Percentiles rank a stretch among this genome's conserved stretches.
phyloP scores from a whole-genome alignment of 352 stramenopile genomes.

The Phytophthora pluvialis region DNA sequence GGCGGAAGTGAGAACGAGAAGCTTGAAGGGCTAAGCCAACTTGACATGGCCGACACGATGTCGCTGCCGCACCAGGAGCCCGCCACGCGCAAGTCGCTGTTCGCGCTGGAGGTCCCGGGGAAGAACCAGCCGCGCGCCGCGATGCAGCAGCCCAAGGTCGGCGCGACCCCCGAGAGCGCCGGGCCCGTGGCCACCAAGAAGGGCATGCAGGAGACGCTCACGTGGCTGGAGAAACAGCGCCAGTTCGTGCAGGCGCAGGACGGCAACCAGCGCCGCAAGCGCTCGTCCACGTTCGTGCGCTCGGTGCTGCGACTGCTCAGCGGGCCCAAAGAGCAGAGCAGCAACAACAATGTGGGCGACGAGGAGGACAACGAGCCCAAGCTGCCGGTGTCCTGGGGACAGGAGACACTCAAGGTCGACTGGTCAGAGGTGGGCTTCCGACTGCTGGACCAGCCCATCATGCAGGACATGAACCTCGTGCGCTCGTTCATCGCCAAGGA shows the following conservation, averaged over 20 bases:
- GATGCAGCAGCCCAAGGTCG: neutral
- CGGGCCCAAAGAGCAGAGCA: conserved; percentile 25
- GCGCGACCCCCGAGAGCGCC: neutral
- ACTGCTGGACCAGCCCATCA: conserved; percentile 61
- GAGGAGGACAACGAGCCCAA: conserved; percentile 32
- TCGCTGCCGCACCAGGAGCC: conserved; percentile 14
- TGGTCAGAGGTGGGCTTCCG: conserved; percentile 63
- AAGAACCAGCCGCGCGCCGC: neutral
- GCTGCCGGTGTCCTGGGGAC: conserved; percentile 54
- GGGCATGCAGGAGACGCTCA: conserved; percentile 67
- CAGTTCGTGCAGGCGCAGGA: conserved; percentile 35
- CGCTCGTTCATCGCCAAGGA: conserved; percentile 53
- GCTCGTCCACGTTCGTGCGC: conserved; percentile 65
- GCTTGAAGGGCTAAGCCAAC: neutral
- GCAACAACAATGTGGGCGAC: conserved; percentile 17
- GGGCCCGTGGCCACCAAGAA: conserved; percentile 27
- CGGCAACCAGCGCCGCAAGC: conserved; percentile 50
- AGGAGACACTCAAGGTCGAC: conserved; percentile 44
- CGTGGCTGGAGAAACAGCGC: conserved; percentile 73
- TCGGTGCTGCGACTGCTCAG: conserved; percentile 65
- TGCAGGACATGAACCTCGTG: conserved; percentile 66
- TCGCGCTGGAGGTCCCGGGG: conserved; percentile 15
- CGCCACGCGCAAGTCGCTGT: conserved; percentile 55
- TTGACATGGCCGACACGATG: conserved; percentile 31
- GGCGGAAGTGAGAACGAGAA: neutral